These are phyloP conservation scores for Pichia cactophila DNA, from an alignment of 1,139 yeast genomes.

Conservation along the genomic window DNA sequence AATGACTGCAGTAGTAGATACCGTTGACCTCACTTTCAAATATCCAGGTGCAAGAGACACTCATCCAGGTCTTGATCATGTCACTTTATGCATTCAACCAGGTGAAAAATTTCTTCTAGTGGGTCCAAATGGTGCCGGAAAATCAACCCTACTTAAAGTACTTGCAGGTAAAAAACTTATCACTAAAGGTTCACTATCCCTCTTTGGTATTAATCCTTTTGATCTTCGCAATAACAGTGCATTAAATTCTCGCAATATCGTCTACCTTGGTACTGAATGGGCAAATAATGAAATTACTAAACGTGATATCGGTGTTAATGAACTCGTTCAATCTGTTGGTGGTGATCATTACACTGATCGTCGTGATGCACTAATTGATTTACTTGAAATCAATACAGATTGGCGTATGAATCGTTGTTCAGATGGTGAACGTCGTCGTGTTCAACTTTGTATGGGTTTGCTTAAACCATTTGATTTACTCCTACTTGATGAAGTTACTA, in stretches of 20 bases:
- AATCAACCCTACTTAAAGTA: conserved; percentile 75
- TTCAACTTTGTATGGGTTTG: conserved; percentile 89
- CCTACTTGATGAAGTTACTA: conserved; percentile 89
- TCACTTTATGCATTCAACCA: conserved; percentile 55
- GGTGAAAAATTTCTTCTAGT: conserved; percentile 69
- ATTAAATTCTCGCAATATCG: conserved; percentile 41
- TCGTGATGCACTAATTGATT: conserved; percentile 63
- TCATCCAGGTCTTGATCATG: conserved; percentile 62
- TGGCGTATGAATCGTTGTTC: conserved; percentile 93
- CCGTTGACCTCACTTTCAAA: conserved; percentile 58
- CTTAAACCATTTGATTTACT: conserved; percentile 83
- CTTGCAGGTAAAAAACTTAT: conserved; percentile 90
- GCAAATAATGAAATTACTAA: conserved; percentile 85
- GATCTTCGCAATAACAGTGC: conserved; percentile 34
- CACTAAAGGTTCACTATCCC: conserved; percentile 54
- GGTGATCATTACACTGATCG: conserved; percentile 68
- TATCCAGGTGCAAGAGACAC: conserved; percentile 44
- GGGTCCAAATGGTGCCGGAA: conserved; percentile 98
- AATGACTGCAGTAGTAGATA: conserved; percentile 46
- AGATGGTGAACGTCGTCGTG: conserved; percentile 93
- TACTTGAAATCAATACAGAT: conserved; percentile 73
- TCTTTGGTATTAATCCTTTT: conserved; percentile 87
- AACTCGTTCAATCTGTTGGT: conserved; percentile 75
- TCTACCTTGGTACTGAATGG: conserved; percentile 97
- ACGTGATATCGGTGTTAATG: conserved; percentile 80